Evolutionary conservation across 1,284 basidiomycete genomes (phyloP).

Genomic region (Mycosarcoma mackinlayi): DNA sequence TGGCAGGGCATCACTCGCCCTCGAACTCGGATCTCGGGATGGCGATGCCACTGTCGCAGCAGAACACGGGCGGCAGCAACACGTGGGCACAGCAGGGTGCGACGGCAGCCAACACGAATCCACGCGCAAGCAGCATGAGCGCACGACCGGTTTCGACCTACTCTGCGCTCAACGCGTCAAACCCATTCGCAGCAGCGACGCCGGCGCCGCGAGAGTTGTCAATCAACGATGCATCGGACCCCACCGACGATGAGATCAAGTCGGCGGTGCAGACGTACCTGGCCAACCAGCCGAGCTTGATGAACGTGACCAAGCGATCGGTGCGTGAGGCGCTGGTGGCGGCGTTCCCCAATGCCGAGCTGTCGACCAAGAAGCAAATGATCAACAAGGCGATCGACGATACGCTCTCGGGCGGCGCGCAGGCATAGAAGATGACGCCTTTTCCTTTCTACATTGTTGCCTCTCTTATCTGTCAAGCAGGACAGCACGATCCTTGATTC

Average conservation of each 20-base stretch:
- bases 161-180: slow-evolving; percentile 39
- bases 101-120: neutral
- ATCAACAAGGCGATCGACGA: slow-evolving; percentile 66
- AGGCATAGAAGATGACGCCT: slow-evolving; percentile 21
- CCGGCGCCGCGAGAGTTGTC: slow-evolving; percentile 21
- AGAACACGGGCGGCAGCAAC: slow-evolving; percentile 46
- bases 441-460: too few species aligned
- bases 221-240: slow-evolving; percentile 46
- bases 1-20: slow-evolving; percentile 26
- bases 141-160: slow-evolving; percentile 36
- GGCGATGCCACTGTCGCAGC: slow-evolving; percentile 53
- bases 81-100: slow-evolving; percentile 32
- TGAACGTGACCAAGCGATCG: slow-evolving; percentile 65
- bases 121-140: slow-evolving; percentile 1
- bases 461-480: too few species aligned
- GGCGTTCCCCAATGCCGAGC: slow-evolving; percentile 65
- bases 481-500: neutral
- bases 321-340: slow-evolving; percentile 62
- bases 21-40: slow-evolving; percentile 38
- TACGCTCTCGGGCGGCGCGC: slow-evolving; percentile 58
- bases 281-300: slow-evolving; percentile 64
- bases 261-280: slow-evolving; percentile 58
- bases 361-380: slow-evolving; percentile 50
- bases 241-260: slow-evolving; percentile 61
- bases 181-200: slow-evolving; percentile 50